Base-by-base conservation (phyloP, 495 filamentous ascomycete species). In the Neurospora africana region DNA sequence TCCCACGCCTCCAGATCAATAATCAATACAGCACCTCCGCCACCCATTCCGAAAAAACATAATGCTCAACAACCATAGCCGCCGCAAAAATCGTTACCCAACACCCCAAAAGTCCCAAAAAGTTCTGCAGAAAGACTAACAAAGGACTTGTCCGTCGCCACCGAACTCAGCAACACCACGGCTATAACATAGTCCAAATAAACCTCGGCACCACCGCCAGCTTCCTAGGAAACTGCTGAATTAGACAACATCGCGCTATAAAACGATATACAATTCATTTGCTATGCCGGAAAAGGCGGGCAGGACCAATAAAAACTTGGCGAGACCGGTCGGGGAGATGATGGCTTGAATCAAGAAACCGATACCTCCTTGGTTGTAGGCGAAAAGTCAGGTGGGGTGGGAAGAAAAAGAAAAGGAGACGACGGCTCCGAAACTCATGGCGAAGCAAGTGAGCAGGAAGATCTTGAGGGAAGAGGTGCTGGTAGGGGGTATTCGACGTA, bases 401-500 rank as follows among this genome's bases (percentile, higher is more conserved):
- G 79, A 83, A 68, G 82, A 75, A n/a, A 89, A 78, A 5, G 84
- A 84, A 0, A 86, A 89, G 23, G 85, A 84, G 65, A 85, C 83
- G 70, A 85, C 81, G 40, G 83, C 84, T 47, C 89, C 89, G 5
- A 86, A 78, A 27, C 86, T 67, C 81, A 87, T 87, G 40, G 84
- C 85, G 72, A 91, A 84, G 69, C 81, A 84, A 0, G 85, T 86
- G 27, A 86, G 70, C 70, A 79, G 36, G 72, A 89, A 91, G 23
- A 90, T 81, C 73, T 86, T 88, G 67, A 81, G 75, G 68, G 83
- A 82, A 23, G 82, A 79, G 8, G 84, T 86, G 30, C 83, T 78
- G 68, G 81, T n/a, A n/a, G 83, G 0, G 88, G 88, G 73, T 89
- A 90, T 44, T 89, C 84, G 9, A 88, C 87, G 75, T 90, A 90